Conservation (phyloP, 345 rosid species). For the Boechera stricta region DNA sequence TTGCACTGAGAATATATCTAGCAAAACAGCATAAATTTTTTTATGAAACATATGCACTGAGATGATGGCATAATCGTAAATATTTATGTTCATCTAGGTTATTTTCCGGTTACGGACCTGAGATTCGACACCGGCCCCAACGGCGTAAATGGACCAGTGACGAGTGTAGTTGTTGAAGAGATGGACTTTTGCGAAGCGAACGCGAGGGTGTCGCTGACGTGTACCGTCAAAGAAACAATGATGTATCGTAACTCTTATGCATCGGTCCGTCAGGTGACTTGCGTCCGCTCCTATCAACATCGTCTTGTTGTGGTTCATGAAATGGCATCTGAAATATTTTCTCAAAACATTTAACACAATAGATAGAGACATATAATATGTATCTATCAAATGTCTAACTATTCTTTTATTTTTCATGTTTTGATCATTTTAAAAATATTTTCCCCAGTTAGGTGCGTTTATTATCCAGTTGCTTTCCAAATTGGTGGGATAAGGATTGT, state of each 20-base stretch:
- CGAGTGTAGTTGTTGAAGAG: slow-evolving; percentile 87
- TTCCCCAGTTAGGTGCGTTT: too few relatives aligned
- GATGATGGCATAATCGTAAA: background rate
- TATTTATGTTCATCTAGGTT: background rate
- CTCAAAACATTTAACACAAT: background rate
- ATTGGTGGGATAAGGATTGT: too few relatives aligned
- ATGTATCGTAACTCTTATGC: slow-evolving; percentile 88
- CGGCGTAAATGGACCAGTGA: slow-evolving; percentile 91
- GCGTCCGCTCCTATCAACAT: slow-evolving; percentile 92
- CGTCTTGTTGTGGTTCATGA: slow-evolving; percentile 82
- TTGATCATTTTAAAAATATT: too few relatives aligned
- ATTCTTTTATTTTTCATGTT: too few relatives aligned
- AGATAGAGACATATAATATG: background rate
- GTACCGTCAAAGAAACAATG: slow-evolving; percentile 96
- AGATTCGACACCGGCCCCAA: slow-evolving; percentile 91
- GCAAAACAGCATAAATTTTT: slow-evolving; percentile 18
- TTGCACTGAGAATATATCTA: slow-evolving; percentile 94
- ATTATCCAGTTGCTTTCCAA: too few relatives aligned
- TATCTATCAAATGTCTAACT: background rate
- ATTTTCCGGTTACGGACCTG: slow-evolving; percentile 53
- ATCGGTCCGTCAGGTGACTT: slow-evolving; percentile 73
- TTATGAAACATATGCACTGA: slow-evolving; percentile 5
- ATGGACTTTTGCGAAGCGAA: slow-evolving; percentile 87
- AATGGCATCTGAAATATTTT: slow-evolving; percentile 68
- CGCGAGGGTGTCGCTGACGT: slow-evolving; percentile 92